Conservation (phyloP, 768 basidiomycete genomes). For the Tricholoma matsutake region DNA sequence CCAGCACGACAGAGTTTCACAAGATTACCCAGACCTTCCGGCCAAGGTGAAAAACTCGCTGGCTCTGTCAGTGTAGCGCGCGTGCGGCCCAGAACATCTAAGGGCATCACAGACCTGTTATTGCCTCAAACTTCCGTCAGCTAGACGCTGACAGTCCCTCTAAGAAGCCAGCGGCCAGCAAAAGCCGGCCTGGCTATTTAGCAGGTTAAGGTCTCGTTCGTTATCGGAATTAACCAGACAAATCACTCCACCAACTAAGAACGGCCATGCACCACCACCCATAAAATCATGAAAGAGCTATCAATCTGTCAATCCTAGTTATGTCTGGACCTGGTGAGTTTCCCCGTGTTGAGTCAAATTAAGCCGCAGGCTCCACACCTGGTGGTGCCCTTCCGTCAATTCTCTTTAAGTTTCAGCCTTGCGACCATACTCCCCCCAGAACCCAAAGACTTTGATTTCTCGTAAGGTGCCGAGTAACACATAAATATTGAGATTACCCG, state of each 20-base stretch:
- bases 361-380: slow-evolving; percentile 42
- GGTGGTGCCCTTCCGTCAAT: slow-evolving; percentile 84
- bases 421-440: neutral
- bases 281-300: slow-evolving; percentile 72
- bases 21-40: no score
- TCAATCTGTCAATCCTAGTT: slow-evolving; percentile 74
- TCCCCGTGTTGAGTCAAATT: slow-evolving; percentile 15
- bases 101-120: no score
- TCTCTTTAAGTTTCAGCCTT: slow-evolving; percentile 69
- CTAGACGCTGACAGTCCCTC: no score
- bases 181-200: slow-evolving; percentile 15
- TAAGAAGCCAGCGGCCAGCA: no score
- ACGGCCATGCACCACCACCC: slow-evolving; percentile 89
- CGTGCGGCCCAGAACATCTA: no score
- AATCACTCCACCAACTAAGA: slow-evolving; percentile 92
- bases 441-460: slow-evolving; percentile 90
- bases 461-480: slow-evolving; percentile 77
- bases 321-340: slow-evolving; percentile 33
- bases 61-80: no score
- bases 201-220: slow-evolving; percentile 65
- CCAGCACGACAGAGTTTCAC: no score
- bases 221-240: slow-evolving; percentile 97
- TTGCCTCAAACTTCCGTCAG: no score
- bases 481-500: slow-evolving; percentile 64
- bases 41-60: no score